Conservation (phyloP, 2,329 filamentous ascomycete genomes). For the Penicillium concentricum region DNA sequence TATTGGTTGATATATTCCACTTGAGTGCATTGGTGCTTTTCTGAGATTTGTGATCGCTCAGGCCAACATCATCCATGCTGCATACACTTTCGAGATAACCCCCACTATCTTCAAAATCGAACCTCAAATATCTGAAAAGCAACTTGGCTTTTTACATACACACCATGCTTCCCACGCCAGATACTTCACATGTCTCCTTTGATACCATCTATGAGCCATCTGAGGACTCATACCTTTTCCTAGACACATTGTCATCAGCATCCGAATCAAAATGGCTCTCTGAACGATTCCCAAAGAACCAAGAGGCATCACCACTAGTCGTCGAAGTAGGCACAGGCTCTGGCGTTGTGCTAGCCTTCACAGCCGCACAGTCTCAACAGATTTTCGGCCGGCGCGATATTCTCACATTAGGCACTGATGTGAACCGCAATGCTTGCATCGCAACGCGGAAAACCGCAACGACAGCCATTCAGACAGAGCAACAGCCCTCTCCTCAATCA, state of each 20-base stretch:
- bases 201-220: conserved; percentile 90
- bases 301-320: conserved; percentile 56
- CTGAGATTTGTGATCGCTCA: not conserved
- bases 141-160: not conserved
- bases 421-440: conserved; percentile 78
- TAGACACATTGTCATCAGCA: conserved; percentile 80
- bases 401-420: conserved; percentile 74
- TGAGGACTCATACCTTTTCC: conserved; percentile 90
- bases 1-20: not conserved
- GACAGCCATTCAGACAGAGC: conserved; percentile 45
- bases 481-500: conserved; percentile 35
- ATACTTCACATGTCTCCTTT: conserved; percentile 87
- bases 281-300: conserved; percentile 53
- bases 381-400: conserved; percentile 73
- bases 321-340: conserved; percentile 89
- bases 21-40: not conserved
- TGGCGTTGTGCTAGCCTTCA: conserved; percentile 88
- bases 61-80: not conserved
- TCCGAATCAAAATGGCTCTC: conserved; percentile 69
- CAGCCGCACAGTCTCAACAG: conserved; percentile 67
- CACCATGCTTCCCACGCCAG: conserved; percentile 85
- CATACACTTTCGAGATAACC: not conserved
- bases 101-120: conserved; percentile 2
- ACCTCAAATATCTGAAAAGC: not conserved
- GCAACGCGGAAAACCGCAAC: conserved; percentile 70